Conservation (phyloP, 441 rosid genomes). For the Pelargonium fulgidum region DNA sequence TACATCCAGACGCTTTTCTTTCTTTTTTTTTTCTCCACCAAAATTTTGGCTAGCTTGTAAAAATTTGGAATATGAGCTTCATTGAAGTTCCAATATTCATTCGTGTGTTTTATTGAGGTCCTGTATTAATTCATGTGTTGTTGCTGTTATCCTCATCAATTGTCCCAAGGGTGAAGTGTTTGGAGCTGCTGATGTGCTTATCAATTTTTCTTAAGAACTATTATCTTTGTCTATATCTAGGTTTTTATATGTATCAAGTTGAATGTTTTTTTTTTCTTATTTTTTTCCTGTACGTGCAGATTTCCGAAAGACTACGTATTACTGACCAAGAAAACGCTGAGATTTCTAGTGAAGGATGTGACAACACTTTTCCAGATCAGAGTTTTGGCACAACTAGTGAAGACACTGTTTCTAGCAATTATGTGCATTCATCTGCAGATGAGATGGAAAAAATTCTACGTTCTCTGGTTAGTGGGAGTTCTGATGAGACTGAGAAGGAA, state of each 20-base stretch:
- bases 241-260: neutral
- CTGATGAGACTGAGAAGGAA: neutral
- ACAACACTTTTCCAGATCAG: neutral
- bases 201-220: neutral
- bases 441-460: neutral
- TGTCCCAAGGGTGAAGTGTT: too few species aligned
- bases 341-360: too few species aligned
- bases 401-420: neutral
- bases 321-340: neutral
- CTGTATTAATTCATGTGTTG: too few species aligned
- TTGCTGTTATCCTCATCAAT: too few species aligned
- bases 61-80: too few species aligned
- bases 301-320: neutral
- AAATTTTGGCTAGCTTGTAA: too few species aligned
- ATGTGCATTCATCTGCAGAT: neutral
- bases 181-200: too few species aligned
- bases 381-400: neutral
- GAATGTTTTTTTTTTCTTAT: neutral
- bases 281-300: neutral
- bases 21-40: too few species aligned
- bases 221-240: neutral
- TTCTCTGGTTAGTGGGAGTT: neutral
- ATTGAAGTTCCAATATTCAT: too few species aligned
- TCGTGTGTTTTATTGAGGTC: too few species aligned
- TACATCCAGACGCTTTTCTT: too few species aligned